Evolutionary conservation across 1,284 basidiomycete genomes (phyloP).

Genomic region (Microbotryomycetes sp.): DNA sequence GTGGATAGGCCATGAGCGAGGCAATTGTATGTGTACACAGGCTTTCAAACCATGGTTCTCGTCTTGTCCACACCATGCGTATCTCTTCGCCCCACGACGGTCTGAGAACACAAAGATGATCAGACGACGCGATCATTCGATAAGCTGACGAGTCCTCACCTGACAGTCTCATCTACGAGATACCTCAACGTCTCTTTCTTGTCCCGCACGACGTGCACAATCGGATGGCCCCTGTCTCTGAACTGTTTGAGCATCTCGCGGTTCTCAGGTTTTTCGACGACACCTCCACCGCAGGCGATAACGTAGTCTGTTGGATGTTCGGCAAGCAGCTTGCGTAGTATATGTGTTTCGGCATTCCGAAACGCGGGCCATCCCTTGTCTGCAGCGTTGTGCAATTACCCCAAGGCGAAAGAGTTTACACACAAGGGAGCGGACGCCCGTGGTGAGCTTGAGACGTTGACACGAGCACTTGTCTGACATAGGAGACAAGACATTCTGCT

Average conservation of each 20-base stretch:
- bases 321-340: conserved; percentile 41
- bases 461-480: conserved; percentile 1
- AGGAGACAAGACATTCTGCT: background rate
- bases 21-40: conserved; percentile 34
- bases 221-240: conserved; percentile 59
- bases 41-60: conserved; percentile 29
- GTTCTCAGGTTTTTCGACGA: conserved; percentile 77
- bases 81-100: conserved; percentile 54
- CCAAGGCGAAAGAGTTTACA: conserved; percentile 11
- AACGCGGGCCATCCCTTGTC: conserved; percentile 70
- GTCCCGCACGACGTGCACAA: conserved; percentile 65
- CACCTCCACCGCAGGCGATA: conserved; percentile 85
- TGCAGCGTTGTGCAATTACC: conserved; percentile 8
- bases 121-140: conserved; percentile 67
- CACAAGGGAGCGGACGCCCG: conserved; percentile 13
- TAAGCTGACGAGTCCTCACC: conserved; percentile 79
- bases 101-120: conserved; percentile 80
- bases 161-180: conserved; percentile 56
- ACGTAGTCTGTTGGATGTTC: conserved; percentile 54
- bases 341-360: conserved; percentile 47
- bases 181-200: conserved; percentile 67
- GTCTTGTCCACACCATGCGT: conserved; percentile 33
- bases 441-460: too few relatives aligned
- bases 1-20: conserved; percentile 30
- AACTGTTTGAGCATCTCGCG: conserved; percentile 48